Conservation (phyloP, 257 asterid species). For the Solanum etuberosum region DNA sequence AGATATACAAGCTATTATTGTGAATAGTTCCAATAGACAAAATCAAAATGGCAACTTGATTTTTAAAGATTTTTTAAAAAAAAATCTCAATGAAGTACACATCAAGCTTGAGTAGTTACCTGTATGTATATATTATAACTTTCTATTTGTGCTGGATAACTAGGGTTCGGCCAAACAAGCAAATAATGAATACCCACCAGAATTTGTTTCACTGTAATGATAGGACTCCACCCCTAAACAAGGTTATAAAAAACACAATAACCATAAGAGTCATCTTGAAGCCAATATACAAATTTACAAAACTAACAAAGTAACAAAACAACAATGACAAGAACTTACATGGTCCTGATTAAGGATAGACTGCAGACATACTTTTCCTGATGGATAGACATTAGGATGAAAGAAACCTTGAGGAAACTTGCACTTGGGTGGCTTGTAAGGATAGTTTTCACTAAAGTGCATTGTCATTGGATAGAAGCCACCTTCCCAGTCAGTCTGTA, state of each 20-base stretch:
- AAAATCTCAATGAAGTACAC: not conserved
- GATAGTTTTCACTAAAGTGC: constrained; percentile 72
- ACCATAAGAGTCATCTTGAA: not conserved
- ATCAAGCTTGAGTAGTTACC: not conserved
- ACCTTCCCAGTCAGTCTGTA: constrained; percentile 87
- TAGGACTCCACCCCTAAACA: constrained; percentile 3
- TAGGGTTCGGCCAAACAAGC: not conserved
- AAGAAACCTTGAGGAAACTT: constrained; percentile 73
- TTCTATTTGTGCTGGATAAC: not conserved
- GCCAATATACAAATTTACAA: not conserved
- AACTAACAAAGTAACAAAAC: not conserved
- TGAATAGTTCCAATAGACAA: not conserved
- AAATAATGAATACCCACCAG: not conserved
- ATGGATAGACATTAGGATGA: constrained; percentile 83
- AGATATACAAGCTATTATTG: not conserved
- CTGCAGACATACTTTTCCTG: constrained; percentile 66
- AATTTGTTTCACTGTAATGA: not conserved
- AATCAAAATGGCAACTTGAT: not conserved
- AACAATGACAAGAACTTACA: constrained; percentile 35
- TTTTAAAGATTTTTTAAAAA: no score
- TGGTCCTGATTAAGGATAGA: constrained; percentile 76
- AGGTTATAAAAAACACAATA: not conserved
- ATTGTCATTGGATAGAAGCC: constrained; percentile 68
- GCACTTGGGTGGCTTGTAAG: constrained; percentile 88
- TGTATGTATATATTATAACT: not conserved